Percentiles rank a stretch among this genome's conserved stretches.
These are phyloP conservation scores for Podospora bellae-mahoneyi DNA, from an alignment of 495 filamentous ascomycete species.

Conservation along the genomic window DNA sequence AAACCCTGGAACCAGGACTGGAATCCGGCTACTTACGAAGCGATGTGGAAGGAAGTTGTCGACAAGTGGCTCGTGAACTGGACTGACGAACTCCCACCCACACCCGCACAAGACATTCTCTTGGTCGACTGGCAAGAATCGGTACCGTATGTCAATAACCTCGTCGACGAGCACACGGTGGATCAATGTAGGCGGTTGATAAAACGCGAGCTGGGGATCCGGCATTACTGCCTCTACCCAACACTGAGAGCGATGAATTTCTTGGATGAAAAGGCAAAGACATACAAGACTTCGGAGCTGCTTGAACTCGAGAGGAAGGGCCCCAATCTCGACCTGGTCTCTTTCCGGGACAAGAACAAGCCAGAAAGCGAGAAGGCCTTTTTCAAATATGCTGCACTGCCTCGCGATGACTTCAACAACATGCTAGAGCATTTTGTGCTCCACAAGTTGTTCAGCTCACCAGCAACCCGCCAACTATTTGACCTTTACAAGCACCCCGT, in stretches of 20 bases:
- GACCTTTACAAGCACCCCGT: not conserved
- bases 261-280: not conserved
- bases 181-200: no score
- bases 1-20: not conserved
- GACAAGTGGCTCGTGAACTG: not conserved
- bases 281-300: not conserved
- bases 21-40: not conserved
- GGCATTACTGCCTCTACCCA: not conserved
- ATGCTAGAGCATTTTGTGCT: not conserved
- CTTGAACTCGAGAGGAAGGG: not conserved
- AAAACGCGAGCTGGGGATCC: no score
- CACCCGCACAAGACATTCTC: not conserved
- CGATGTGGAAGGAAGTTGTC: not conserved
- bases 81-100: not conserved
- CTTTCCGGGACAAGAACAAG: not conserved
- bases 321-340: not conserved
- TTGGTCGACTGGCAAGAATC: not conserved
- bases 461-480: not conserved
- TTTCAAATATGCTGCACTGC: not conserved
- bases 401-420: not conserved
- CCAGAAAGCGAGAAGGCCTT: not conserved
- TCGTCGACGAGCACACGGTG: no score
- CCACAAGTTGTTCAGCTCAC: not conserved
- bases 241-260: not conserved
- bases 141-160: no score